A percentile compares a stretch with the other conserved stretches of the same genome.
These are phyloP conservation scores for Alectoria sarmentosa DNA, from an alignment of 495 filamentous ascomycete species.

Conservation along the genomic window DNA sequence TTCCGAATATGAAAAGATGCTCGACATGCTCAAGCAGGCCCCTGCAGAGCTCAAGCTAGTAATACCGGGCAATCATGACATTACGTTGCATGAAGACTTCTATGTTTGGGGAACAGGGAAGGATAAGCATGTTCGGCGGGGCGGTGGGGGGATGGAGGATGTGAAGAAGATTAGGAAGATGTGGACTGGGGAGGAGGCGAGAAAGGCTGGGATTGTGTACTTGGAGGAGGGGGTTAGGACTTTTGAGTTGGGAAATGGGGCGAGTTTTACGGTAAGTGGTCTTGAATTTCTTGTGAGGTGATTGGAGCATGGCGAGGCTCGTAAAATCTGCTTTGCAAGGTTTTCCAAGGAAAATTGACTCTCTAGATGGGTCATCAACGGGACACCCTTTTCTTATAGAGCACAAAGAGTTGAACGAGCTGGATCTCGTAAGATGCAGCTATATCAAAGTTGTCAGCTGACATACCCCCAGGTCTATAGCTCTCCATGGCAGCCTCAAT, in stretches of 20 bases:
- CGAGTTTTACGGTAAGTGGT: constrained; percentile 43
- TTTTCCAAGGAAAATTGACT: too few relatives aligned
- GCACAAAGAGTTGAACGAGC: too few relatives aligned
- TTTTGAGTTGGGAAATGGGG: constrained; percentile 52
- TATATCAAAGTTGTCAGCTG: not conserved
- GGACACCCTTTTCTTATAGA: too few relatives aligned
- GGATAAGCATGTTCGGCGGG: constrained; percentile 17
- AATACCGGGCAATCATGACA: constrained; percentile 78
- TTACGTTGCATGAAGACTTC: constrained; percentile 55
- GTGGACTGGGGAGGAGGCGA: constrained; percentile 41
- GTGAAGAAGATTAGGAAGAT: constrained; percentile 29
- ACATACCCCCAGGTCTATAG: constrained; percentile 41
- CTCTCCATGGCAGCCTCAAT: constrained; percentile 64
- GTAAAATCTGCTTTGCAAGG: not conserved
- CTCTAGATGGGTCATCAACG: too few relatives aligned
- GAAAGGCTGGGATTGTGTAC: constrained; percentile 48
- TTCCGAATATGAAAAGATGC: constrained; percentile 43
- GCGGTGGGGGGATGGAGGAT: constrained; percentile 18
- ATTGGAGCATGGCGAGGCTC: too few relatives aligned
- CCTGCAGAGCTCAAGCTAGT: constrained; percentile 67
- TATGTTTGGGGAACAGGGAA: constrained; percentile 28
- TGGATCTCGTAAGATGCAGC: too few relatives aligned
- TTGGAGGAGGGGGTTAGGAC: constrained; percentile 57
- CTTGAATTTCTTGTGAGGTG: not conserved
- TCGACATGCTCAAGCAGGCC: constrained; percentile 47